Conservation (phyloP, 495 filamentous ascomycete genomes). For the Tuber calosporum region DNA sequence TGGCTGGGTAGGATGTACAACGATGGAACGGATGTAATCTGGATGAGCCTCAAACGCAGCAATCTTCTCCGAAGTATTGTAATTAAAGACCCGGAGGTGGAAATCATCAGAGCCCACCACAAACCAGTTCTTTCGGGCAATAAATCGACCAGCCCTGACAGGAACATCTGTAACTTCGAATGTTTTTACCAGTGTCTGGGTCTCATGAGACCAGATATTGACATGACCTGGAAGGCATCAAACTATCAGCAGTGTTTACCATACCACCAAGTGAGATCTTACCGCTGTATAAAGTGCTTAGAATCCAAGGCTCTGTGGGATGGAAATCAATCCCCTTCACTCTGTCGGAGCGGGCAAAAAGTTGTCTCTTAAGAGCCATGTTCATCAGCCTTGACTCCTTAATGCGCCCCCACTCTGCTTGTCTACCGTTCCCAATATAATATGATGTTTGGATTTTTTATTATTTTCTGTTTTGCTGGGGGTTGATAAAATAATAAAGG, state of each 20-base stretch:
- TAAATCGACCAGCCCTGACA: conserved; percentile 91
- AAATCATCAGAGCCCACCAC: conserved; percentile 98
- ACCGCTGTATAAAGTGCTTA: conserved; percentile 95
- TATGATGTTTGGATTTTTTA: conserved; percentile 25
- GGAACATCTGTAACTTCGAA: conserved; percentile 99
- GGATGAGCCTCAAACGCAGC: conserved; percentile 97
- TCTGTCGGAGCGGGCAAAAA: conserved; percentile 77
- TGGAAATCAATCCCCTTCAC: conserved; percentile 98
- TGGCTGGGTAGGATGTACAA: conserved; percentile 91
- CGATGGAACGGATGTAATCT: conserved; percentile 96
- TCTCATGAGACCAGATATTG: conserved; percentile 99
- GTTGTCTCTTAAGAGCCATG: conserved; percentile 55
- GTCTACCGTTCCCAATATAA: conserved; percentile 33
- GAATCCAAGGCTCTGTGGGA: conserved; percentile 92
- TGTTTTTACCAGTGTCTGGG: conserved; percentile 94
- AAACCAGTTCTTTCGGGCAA: conserved; percentile 98
- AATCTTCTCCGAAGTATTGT: conserved; percentile 99
- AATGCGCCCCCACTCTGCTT: conserved; percentile 15
- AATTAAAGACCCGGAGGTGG: conserved; percentile 92
- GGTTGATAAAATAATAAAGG: conserved; percentile 11
- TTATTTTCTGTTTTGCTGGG: conserved; percentile 21
- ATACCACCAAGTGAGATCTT: conserved; percentile 43
- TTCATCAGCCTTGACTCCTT: conserved; percentile 41
- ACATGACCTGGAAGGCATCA: conserved; percentile 63
- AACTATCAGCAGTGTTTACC: conserved; percentile 5